phyloP scores from a whole-genome alignment of 441 rosid genomes.

The Hura crepitans region DNA sequence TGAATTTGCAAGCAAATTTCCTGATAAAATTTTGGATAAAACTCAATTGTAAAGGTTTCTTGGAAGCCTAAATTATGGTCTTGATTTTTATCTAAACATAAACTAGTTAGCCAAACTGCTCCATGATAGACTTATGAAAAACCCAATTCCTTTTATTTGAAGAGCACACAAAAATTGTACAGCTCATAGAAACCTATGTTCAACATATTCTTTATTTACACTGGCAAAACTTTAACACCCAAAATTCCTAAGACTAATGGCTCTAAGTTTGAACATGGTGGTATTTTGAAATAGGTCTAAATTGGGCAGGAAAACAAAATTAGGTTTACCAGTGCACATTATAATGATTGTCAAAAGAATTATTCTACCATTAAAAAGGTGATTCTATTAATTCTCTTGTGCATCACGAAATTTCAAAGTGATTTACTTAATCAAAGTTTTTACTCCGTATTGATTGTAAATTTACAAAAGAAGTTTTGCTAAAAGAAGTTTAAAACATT shows the following conservation, averaged over 20 bases:
- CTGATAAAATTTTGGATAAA: no score
- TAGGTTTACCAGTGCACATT: background rate
- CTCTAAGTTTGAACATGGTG: background rate
- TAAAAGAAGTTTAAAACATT: background rate
- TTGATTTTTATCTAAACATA: background rate
- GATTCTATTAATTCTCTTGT: background rate
- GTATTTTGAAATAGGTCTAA: no score
- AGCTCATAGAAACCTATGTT: background rate
- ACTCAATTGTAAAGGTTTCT: no score
- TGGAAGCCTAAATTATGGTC: slow-evolving; percentile 4
- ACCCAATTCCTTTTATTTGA: background rate
- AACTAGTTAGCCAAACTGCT: background rate
- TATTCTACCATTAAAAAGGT: background rate
- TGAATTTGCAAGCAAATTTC: background rate
- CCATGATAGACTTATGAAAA: background rate
- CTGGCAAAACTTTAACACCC: rapidly evolving
- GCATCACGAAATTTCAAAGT: no score
- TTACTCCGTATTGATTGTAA: no score
- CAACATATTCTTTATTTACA: background rate
- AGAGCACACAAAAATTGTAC: background rate
- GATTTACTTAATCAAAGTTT: no score
- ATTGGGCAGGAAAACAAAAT: no score
- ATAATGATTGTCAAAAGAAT: background rate
- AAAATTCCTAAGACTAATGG: background rate
- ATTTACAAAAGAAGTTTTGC: background rate